Percentiles rank a stretch among this genome's conserved stretches.
These are phyloP conservation scores for Ettlia oleoabundans DNA, from an alignment of 139 green algal species.

Conservation along the genomic window DNA sequence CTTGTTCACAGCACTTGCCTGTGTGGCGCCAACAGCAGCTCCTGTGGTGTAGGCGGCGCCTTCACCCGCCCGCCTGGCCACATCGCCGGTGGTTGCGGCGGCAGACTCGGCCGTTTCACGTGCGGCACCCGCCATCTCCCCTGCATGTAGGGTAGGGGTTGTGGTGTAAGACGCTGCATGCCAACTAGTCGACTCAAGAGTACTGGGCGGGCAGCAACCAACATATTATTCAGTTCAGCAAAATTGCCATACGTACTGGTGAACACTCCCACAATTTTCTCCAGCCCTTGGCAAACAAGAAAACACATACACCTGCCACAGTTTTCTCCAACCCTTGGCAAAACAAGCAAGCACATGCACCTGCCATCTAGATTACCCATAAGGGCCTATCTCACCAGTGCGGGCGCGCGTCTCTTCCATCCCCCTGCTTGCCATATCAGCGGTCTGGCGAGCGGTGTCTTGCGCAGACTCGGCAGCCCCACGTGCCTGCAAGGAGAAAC, in stretches of 20 bases:
- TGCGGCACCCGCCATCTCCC: not conserved
- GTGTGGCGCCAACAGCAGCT: conserved; percentile 7
- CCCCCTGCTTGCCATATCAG: no score
- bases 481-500: no score
- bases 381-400: no score
- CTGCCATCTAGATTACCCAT: no score
- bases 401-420: no score
- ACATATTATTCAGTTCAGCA: not conserved
- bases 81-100: not conserved
- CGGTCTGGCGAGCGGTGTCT: no score
- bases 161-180: not conserved
- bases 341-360: not conserved
- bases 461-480: no score
- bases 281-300: not conserved
- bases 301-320: not conserved
- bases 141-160: not conserved
- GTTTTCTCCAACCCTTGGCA: not conserved
- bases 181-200: no score
- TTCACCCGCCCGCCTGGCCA: not conserved
- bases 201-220: no score
- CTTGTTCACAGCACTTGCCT: conserved; percentile 2
- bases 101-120: not conserved
- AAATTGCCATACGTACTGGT: not conserved
- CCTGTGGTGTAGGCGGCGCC: conserved; percentile 17
- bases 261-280: not conserved